phyloP scores from a whole-genome alignment of 2,329 filamentous ascomycete genomes.

The Exophiala alcalophila region DNA sequence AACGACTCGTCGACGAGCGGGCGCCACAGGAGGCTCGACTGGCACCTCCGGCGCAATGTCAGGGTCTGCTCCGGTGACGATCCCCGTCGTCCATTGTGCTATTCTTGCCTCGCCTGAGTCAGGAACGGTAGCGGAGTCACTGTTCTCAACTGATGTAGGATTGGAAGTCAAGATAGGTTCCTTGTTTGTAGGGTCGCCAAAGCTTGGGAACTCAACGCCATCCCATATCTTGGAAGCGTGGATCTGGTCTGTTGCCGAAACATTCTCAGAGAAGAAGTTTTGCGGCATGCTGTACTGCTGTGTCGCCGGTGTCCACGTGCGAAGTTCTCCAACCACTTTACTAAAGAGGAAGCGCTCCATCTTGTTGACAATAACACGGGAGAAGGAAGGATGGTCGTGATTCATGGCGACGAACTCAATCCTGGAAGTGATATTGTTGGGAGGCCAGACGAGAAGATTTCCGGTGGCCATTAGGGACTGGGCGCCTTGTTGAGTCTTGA shows the following conservation, averaged over 20 bases:
- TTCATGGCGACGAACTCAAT: constrained; percentile 17
- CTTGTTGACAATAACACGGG: constrained; percentile 21
- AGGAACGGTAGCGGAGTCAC: not conserved
- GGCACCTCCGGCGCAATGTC: constrained; percentile 23
- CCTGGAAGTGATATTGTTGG: constrained; percentile 11
- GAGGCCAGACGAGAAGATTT: constrained; percentile 21
- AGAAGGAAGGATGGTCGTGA: constrained; percentile 12
- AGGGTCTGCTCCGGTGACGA: constrained; percentile 24
- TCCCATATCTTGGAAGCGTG: constrained; percentile 35
- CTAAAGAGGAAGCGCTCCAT: constrained; percentile 17
- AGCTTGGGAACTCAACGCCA: constrained; percentile 33
- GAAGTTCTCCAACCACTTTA: constrained; percentile 23
- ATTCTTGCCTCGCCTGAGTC: constrained; percentile 18
- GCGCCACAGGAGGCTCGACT: constrained; percentile 13
- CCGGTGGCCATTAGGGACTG: constrained; percentile 11
- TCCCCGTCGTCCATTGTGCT: constrained; percentile 23
- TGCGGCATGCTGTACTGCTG: constrained; percentile 8
- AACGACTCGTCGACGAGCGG: constrained; percentile 16
- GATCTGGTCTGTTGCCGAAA: constrained; percentile 21
- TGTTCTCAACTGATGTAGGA: constrained; percentile 3
- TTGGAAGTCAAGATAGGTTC: constrained; percentile 20
- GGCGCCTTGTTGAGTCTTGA: constrained; percentile 14
- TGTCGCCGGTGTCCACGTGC: constrained; percentile 1
- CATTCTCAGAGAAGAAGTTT: constrained; percentile 7
- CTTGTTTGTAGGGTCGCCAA: constrained; percentile 33